Evolutionary conservation across 345 rosid species (phyloP), one percentile per base, ranked within the genome.

Genomic region (Heritiera fomes): DNA sequence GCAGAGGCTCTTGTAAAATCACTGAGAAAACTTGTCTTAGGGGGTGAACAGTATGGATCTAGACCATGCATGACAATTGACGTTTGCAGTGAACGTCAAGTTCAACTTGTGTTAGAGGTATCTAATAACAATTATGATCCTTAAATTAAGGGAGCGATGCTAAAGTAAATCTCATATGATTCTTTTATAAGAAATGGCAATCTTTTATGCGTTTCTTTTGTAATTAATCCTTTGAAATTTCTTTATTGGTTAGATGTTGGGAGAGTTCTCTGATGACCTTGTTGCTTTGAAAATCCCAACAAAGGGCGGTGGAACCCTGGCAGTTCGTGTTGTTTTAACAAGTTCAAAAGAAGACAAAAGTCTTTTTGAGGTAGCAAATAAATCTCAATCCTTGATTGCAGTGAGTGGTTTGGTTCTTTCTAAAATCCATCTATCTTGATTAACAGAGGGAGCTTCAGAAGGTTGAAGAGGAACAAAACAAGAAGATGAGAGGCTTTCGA

Each of bases 81-180:
- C 69, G 93, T 92, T 78, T 93, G 96, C 73, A 93, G 94, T 78
- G 96, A 93, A 79, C 93, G 90, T 53, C 99, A 93, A 83, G 92
- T 84, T 60, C 92, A 90, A 79, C 94, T 93, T 47, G 86, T 83
- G 23, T 50, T 88, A 73, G 89, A 89, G 97, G 99, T 95, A 83
- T 74, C 43, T 41, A 5, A 49, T 76, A 50, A n/a, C 41, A 17
- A n/a, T 73, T 73, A 40, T 6, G 38, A 56, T 56, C 65, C 40
- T 6, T 56, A 56, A 46, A 55, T 47, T 46, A 8, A 46, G 68
- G 68, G 30, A 12, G 45, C 6, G 34, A 10, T 20, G 52, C 52
- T 43, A 67, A 67, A 72, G n/a, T 47, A 7, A n/a, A 41, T 78
- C 10, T 63, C 61, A 52, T 53, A 28, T 50, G n/a, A 45, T 77